A percentile compares a stretch with the other conserved stretches of the same genome.
phyloP scores from a whole-genome alignment of 768 basidiomycete genomes.

The Rhodosporidiobolus sp. region DNA sequence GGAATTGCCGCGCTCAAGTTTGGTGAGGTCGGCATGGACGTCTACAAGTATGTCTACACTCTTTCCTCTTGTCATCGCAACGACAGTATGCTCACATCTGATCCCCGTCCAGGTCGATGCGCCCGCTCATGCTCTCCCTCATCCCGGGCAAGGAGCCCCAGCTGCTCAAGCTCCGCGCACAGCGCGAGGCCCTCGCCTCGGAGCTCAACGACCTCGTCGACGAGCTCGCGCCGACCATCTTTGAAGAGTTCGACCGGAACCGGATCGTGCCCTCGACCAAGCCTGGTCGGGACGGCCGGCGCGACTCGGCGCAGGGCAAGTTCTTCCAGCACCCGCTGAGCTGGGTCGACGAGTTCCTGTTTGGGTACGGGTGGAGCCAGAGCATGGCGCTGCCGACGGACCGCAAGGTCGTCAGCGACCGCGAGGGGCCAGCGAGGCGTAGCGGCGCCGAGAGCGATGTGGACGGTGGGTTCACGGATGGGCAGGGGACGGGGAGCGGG shows the following conservation, averaged over 20 bases:
- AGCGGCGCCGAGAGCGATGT: conserved; percentile 66
- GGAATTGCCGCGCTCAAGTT: conserved; percentile 93
- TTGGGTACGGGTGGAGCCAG: conserved; percentile 65
- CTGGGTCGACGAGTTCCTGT: conserved; percentile 90
- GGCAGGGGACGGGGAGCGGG: conserved; percentile 17
- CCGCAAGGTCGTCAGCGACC: not conserved
- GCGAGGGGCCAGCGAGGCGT: not conserved
- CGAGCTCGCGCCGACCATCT: conserved; percentile 81
- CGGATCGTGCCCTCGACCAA: conserved; percentile 40
- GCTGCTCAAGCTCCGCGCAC: conserved; percentile 69
- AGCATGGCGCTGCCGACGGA: conserved; percentile 67
- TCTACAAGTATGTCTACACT: conserved; percentile 69
- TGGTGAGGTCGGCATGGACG: conserved; percentile 96
- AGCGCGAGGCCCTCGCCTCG: conserved; percentile 71
- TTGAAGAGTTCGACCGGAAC: conserved; percentile 81
- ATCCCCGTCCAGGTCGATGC: conserved; percentile 66
- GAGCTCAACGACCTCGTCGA: conserved; percentile 80
- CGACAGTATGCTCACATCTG: not conserved
- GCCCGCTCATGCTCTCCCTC: conserved; percentile 80
- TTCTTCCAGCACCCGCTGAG: conserved; percentile 87
- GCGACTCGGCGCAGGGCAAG: conserved; percentile 60
- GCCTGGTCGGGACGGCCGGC: not conserved
- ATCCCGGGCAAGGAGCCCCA: conserved; percentile 82
- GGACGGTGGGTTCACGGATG: conserved; percentile 28
- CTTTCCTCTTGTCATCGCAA: no score